Evolutionary conservation across 2,329 filamentous ascomycete species (phyloP).

Genomic region (Bipolaris oryzae): DNA sequence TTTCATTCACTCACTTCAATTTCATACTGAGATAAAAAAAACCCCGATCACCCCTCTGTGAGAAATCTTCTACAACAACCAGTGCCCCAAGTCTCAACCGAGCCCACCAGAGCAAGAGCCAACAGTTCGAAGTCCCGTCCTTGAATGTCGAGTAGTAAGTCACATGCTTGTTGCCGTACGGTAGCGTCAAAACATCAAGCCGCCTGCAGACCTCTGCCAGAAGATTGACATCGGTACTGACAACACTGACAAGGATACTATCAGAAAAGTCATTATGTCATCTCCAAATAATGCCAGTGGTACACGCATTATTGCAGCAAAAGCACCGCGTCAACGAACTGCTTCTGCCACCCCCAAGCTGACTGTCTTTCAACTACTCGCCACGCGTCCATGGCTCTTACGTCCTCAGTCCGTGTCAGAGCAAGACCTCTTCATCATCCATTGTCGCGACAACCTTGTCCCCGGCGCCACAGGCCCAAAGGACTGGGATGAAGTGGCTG

Average conservation of each 20-base stretch:
- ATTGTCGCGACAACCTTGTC: slow-evolving; percentile 8
- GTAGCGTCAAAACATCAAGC: neutral
- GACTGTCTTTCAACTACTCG: neutral
- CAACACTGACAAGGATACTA: neutral
- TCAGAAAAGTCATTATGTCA: neutral
- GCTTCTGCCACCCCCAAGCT: neutral
- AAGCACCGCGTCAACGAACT: neutral
- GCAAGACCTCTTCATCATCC: slow-evolving; percentile 5
- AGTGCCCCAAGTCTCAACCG: neutral
- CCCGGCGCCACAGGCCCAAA: slow-evolving; percentile 4
- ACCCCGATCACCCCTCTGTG: neutral
- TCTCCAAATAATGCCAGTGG: neutral
- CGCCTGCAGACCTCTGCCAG: neutral
- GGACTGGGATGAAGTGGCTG: slow-evolving; percentile 1
- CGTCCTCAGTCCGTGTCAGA: neutral
- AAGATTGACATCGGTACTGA: neutral
- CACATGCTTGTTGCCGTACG: neutral
- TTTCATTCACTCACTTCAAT: neutral
- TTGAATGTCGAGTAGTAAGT: neutral
- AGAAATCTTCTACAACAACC: neutral
- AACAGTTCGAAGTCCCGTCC: neutral
- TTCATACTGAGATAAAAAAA: neutral
- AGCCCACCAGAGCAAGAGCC: neutral
- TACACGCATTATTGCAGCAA: neutral
- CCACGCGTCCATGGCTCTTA: slow-evolving; percentile 1